phyloP scores from a whole-genome alignment of 2,329 filamentous ascomycete species.

The Claviceps purpurea region DNA sequence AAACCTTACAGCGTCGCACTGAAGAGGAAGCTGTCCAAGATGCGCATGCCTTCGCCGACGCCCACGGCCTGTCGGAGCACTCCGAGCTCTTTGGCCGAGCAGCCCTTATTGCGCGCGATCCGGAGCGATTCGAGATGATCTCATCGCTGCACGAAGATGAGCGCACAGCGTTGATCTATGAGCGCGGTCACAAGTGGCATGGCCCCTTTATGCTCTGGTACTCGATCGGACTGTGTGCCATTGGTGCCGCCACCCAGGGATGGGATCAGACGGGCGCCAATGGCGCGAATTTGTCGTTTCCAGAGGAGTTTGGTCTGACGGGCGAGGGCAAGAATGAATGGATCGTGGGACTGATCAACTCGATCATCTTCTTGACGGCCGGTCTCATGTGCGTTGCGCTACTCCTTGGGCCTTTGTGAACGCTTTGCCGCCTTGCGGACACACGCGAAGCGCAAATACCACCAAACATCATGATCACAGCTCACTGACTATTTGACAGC shows the following conservation, averaged over 20 bases:
- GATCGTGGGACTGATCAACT: conserved; percentile 18
- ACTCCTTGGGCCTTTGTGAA: not conserved
- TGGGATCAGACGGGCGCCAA: conserved; percentile 52
- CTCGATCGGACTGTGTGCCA: conserved; percentile 37
- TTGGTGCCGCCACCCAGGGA: conserved; percentile 43
- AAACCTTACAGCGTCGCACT: conserved; percentile 11
- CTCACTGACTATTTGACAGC: conserved; percentile 4
- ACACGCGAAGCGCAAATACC: not conserved
- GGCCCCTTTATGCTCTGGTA: conserved; percentile 26
- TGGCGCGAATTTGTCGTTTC: conserved; percentile 47
- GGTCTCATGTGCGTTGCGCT: conserved; percentile 39
- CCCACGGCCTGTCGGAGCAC: conserved; percentile 32
- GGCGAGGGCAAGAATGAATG: conserved; percentile 29
- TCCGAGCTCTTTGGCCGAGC: conserved; percentile 22
- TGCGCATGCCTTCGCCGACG: conserved; percentile 34
- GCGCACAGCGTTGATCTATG: conserved; percentile 20
- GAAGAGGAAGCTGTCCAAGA: conserved; percentile 16
- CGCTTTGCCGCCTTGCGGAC: not conserved
- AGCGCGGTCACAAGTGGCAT: conserved; percentile 45
- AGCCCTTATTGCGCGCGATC: conserved; percentile 17
- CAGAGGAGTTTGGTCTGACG: conserved; percentile 24
- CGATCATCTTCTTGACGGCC: conserved; percentile 25
- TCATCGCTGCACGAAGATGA: conserved; percentile 13
- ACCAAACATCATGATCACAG: too few relatives aligned
- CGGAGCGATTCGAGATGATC: conserved; percentile 10